Evolutionary conservation across 768 basidiomycete genomes (phyloP).

Genomic region (Vishniacozyma victoriae): DNA sequence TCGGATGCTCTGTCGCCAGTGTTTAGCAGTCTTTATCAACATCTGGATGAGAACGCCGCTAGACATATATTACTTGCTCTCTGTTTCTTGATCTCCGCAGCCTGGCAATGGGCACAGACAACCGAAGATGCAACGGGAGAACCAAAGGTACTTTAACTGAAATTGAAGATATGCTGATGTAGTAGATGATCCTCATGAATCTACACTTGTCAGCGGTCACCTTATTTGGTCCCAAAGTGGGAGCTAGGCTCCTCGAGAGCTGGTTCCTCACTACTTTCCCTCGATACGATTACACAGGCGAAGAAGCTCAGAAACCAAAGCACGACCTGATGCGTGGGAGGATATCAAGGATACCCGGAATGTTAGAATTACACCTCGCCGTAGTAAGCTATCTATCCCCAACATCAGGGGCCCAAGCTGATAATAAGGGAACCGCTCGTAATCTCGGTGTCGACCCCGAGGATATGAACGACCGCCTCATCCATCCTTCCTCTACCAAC

Average conservation of each 20-base stretch:
- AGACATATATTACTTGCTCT: background rate
- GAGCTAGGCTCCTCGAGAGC: conserved; percentile 10
- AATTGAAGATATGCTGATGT: background rate
- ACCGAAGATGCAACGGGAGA: conserved; percentile 14
- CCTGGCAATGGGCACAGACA: conserved; percentile 9
- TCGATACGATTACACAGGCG: conserved; percentile 1
- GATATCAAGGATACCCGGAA: background rate
- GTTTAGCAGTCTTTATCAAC: background rate
- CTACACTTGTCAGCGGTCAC: conserved; percentile 13
- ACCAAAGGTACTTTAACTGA: conserved; percentile 7
- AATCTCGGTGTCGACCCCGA: background rate
- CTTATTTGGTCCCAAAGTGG: conserved; percentile 12
- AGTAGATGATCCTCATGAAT: conserved; percentile 20
- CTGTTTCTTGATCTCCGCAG: background rate
- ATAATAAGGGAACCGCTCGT: background rate
- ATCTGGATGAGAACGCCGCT: background rate
- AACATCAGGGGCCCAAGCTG: background rate
- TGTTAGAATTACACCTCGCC: background rate
- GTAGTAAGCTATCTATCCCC: conserved; percentile 1
- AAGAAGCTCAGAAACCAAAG: background rate
- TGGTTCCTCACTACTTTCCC: conserved; percentile 20
- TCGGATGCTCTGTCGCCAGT: background rate
- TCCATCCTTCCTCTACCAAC: conserved; percentile 4
- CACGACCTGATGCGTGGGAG: background rate
- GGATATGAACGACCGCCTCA: conserved; percentile 1